Base-by-base conservation (phyloP, 805 yeast species). In the Komagataella populi region DNA sequence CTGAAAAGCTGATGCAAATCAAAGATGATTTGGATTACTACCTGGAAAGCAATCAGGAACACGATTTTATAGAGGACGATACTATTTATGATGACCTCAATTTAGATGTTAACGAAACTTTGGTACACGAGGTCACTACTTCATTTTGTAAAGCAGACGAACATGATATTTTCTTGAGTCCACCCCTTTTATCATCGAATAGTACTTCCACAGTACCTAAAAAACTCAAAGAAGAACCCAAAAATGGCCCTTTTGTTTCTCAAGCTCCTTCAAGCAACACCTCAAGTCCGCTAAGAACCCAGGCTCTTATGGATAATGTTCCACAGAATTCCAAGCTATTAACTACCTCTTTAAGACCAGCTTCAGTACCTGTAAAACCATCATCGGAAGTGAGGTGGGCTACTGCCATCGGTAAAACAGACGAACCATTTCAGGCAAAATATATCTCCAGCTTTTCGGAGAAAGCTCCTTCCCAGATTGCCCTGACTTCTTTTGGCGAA, bases 41-140 rank as follows among this genome's bases (percentile, higher is more conserved):
- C 64, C 88, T 93, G 44, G 98, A 93, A 58, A 87, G 87, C 60
- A 93, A 93, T 63, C 93, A 85, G 67, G 96, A 87, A 52, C 93
- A 83, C 6, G 98, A 93, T 62, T 93, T 90, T 63, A 84, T 91
- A 47, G 96, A 89, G 61, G 96, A 93, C 65, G 97, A 91, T 57
- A 89, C 89, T 17, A 80, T 93, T 56, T 93, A 91, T 67, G 98
- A 93, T 58, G 90, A 83, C 52, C 74, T 93, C 60, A 86, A 83
- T 51, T 75, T 90, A 49, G 81, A 75, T 23, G 61, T 63, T 45
- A 82, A 80, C 23, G 67, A 63, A 47, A 57, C 60, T 4, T 55
- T 54, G 58, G 65, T 54, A 50, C 63, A 56, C 23, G 70, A 65
- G 24, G 61, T 63, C 4, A 39, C 52, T 47, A 55, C 44, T 56